phyloP scores from a whole-genome alignment of 257 asterid genomes.

The Leonotis leonurus region DNA sequence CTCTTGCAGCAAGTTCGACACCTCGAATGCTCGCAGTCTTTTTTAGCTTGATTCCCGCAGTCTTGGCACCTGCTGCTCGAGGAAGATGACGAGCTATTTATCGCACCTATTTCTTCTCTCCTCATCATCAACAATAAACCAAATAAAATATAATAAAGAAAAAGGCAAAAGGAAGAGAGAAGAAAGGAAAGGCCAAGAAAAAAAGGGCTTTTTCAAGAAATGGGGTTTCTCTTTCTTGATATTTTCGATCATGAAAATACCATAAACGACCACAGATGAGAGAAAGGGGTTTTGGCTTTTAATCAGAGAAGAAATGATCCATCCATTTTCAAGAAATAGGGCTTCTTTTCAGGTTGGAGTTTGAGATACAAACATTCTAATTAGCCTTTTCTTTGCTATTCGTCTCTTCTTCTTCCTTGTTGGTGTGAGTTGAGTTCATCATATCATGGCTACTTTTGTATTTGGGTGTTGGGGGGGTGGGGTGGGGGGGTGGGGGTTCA shows the following conservation, averaged over 20 bases:
- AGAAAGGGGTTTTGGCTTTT: not conserved
- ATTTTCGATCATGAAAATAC: not conserved
- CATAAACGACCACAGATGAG: not conserved
- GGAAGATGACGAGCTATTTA: conserved; percentile 15
- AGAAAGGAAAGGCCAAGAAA: no score
- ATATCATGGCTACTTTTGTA: conserved; percentile 21
- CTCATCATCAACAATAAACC: conserved; percentile 21
- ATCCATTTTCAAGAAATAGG: not conserved
- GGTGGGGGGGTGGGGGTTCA: not conserved
- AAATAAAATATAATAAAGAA: not conserved
- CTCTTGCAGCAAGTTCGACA: conserved; percentile 74
- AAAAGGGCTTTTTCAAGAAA: not conserved
- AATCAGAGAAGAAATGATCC: not conserved
- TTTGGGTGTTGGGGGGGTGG: not conserved
- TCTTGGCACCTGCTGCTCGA: conserved; percentile 53
- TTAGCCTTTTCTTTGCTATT: not conserved
- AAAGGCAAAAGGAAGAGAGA: not conserved
- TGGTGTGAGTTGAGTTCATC: conserved; percentile 20
- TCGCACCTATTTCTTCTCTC: conserved; percentile 22
- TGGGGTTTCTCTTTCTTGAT: not conserved
- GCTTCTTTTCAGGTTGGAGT: not conserved
- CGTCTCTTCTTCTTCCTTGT: conserved; percentile 21
- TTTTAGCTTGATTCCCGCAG: conserved; percentile 81
- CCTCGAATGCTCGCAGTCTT: conserved; percentile 47
- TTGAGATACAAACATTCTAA: not conserved